Conservation (phyloP, 495 filamentous ascomycete species). For the Daldinia concentrica region DNA sequence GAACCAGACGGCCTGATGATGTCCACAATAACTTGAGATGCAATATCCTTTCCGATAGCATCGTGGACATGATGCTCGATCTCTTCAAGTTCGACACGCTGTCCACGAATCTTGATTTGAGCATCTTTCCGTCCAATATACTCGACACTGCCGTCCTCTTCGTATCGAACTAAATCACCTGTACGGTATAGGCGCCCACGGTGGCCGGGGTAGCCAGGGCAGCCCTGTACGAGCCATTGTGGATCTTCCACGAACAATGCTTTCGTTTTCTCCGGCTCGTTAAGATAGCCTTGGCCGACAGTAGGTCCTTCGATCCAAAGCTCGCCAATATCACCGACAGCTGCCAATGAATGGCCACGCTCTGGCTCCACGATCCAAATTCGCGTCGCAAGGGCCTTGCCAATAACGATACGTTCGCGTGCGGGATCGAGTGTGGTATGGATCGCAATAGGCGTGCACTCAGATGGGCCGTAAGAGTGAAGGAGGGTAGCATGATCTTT, state of each 20-base stretch:
- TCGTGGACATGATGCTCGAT: neutral
- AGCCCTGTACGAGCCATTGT: neutral
- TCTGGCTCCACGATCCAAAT: neutral
- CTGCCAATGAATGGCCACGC: neutral
- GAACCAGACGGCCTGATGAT: neutral
- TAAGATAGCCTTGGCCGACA: conserved; percentile 1
- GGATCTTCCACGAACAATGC: neutral
- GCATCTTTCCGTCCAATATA: neutral
- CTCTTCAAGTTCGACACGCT: conserved; percentile 1
- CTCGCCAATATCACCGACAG: neutral
- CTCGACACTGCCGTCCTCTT: neutral
- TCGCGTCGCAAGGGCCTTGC: neutral
- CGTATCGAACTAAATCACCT: neutral
- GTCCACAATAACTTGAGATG: neutral
- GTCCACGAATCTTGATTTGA: conserved; percentile 3
- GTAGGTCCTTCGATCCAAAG: neutral
- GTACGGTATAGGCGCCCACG: neutral
- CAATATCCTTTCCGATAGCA: neutral
- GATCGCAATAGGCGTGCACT: neutral
- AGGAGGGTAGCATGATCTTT: neutral
- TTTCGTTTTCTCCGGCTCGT: conserved; percentile 1
- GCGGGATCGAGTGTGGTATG: neutral
- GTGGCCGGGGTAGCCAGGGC: neutral
- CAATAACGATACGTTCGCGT: neutral
- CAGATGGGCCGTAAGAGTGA: neutral